phyloP scores from a whole-genome alignment of 768 basidiomycete genomes.

The Suillus brevipes region DNA sequence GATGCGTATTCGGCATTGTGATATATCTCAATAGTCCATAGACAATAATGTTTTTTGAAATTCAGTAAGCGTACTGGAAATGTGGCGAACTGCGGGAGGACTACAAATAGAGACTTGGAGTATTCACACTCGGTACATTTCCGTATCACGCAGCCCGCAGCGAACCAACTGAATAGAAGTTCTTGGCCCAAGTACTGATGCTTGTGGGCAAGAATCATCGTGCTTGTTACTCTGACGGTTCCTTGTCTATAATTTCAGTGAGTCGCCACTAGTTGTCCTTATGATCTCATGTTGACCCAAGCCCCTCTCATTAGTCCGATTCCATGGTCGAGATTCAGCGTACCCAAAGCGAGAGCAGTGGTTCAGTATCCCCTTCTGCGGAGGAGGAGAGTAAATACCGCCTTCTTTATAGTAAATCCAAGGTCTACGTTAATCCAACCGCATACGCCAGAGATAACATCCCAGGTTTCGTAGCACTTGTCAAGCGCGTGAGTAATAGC shows the following conservation, averaged over 20 bases:
- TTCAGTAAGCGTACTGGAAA: slow-evolving; percentile 15
- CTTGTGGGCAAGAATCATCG: slow-evolving; percentile 19
- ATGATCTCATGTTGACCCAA: slow-evolving; percentile 5
- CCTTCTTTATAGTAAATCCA: slow-evolving; percentile 87
- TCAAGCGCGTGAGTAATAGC: slow-evolving; percentile 68
- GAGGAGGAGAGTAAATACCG: slow-evolving; percentile 66
- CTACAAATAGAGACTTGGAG: slow-evolving; percentile 1
- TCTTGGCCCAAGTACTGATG: slow-evolving; percentile 16
- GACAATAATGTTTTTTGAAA: neutral
- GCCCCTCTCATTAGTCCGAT: slow-evolving; percentile 34
- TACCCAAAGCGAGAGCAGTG: slow-evolving; percentile 19
- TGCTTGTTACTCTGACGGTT: slow-evolving; percentile 43
- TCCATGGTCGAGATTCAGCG: slow-evolving; percentile 81
- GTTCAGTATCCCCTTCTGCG: slow-evolving; percentile 9
- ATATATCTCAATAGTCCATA: neutral
- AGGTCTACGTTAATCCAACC: slow-evolving; percentile 95
- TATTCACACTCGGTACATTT: slow-evolving; percentile 4
- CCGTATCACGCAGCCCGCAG: slow-evolving; percentile 13
- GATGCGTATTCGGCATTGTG: neutral
- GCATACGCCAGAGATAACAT: slow-evolving; percentile 91
- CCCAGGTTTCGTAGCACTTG: slow-evolving; percentile 88
- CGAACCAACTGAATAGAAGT: slow-evolving; percentile 4
- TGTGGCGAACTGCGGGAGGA: slow-evolving; percentile 20
- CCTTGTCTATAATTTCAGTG: slow-evolving; percentile 50
- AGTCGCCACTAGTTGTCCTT: slow-evolving; percentile 25